Evolutionary conservation across 768 basidiomycete genomes (phyloP).

Genomic region (Leccinum imitatum): DNA sequence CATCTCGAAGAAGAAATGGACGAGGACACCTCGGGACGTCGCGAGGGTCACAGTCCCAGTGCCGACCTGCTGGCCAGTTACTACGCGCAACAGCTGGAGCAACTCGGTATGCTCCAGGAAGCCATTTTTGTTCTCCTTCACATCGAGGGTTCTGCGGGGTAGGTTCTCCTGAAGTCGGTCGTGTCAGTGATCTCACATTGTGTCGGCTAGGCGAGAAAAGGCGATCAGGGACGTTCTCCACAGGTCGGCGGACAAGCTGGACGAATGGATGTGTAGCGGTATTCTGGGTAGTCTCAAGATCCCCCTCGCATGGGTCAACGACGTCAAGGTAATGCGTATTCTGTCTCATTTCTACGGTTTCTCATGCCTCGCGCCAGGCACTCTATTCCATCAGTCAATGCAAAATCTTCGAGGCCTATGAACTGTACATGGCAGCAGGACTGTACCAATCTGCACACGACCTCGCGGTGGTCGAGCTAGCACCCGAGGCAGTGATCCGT

Average conservation of each 20-base stretch:
- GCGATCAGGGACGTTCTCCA: conserved; percentile 80
- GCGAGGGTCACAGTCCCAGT: conserved; percentile 77
- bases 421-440: conserved; percentile 70
- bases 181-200: conserved; percentile 7
- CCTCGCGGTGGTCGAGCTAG: conserved; percentile 82
- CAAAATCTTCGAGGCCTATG: conserved; percentile 70
- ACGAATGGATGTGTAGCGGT: conserved; percentile 73
- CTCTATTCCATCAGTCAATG: conserved; percentile 60
- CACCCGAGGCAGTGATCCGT: conserved; percentile 79
- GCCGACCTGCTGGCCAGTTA: conserved; percentile 81
- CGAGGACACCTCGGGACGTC: conserved; percentile 43
- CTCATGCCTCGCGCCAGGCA: conserved; percentile 47
- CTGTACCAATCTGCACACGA: conserved; percentile 75
- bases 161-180: conserved; percentile 26
- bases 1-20: conserved; percentile 33
- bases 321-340: conserved; percentile 65
- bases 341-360: neutral
- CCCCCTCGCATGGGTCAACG: conserved; percentile 85
- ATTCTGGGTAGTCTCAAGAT: conserved; percentile 76
- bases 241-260: conserved; percentile 61
- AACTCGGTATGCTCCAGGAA: conserved; percentile 76
- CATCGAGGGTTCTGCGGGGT: conserved; percentile 80
- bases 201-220: conserved; percentile 66
- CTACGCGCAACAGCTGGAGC: conserved; percentile 88
- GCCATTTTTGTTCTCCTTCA: conserved; percentile 89